Percentiles rank a stretch among this genome's conserved stretches.
Conservation (phyloP, 441 rosid species). For the Aquilaria agallochum region DNA sequence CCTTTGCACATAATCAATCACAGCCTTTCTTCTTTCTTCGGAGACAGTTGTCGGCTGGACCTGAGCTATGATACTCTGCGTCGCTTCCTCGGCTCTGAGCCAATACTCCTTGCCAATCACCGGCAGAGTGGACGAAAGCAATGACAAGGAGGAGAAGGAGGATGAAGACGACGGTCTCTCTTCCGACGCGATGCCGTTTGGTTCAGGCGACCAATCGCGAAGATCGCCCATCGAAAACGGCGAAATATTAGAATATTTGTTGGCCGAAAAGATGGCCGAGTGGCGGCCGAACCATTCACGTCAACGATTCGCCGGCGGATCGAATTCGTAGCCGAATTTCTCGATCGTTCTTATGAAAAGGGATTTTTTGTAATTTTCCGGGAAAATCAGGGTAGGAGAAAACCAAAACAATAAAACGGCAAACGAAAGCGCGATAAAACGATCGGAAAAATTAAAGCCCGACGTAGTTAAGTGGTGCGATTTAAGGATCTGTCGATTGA, state of each 20-base stretch:
- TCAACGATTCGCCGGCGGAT: constrained; percentile 12
- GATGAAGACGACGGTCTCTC: constrained; percentile 35
- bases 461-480: background rate
- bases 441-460: constrained; percentile 8
- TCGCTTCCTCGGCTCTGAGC: constrained; percentile 61
- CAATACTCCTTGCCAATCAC: constrained; percentile 42
- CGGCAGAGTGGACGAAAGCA: constrained; percentile 28
- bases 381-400: background rate
- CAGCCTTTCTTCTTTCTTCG: constrained; percentile 71
- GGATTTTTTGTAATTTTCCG: background rate
- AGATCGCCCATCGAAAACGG: constrained; percentile 66
- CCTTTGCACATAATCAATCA: constrained; percentile 66
- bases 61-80: constrained; percentile 54
- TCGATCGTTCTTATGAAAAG: constrained; percentile 15
- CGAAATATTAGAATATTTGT: background rate
- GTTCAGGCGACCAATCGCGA: constrained; percentile 55
- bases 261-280: background rate
- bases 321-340: constrained; percentile 5
- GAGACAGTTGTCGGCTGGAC: constrained; percentile 73
- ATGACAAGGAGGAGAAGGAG: constrained; percentile 28
- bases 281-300: constrained; percentile 7
- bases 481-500: background rate
- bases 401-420: constrained; percentile 1
- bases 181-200: constrained; percentile 30
- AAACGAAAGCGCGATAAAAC: constrained; percentile 8